phyloP scores from a whole-genome alignment of 352 stramenopile species.

The Peronospora belbahrii region DNA sequence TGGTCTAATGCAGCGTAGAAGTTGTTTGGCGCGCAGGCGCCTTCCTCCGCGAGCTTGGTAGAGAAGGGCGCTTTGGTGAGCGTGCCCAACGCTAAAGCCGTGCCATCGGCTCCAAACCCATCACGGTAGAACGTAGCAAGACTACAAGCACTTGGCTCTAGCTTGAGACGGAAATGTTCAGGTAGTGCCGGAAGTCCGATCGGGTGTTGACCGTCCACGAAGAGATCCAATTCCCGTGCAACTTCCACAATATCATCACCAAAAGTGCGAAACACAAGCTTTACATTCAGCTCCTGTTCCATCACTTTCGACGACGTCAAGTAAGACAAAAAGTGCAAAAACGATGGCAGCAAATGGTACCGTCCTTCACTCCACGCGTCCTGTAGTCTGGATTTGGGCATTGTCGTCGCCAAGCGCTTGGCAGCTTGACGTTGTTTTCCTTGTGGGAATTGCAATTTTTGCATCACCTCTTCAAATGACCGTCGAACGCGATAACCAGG shows the following conservation, averaged over 20 bases:
- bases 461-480: too few relatives aligned
- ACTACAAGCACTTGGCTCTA: slow-evolving; percentile 19
- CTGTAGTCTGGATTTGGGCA: slow-evolving; percentile 26
- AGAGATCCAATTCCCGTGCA: slow-evolving; percentile 59
- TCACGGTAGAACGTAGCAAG: slow-evolving; percentile 74
- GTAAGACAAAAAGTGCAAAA: slow-evolving; percentile 47
- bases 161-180: slow-evolving; percentile 37
- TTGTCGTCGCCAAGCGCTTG: too few relatives aligned
- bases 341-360: slow-evolving; percentile 83
- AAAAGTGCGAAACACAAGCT: slow-evolving; percentile 77
- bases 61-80: slow-evolving; percentile 55
- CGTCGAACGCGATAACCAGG: slow-evolving; percentile 30
- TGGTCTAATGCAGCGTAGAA: slow-evolving; percentile 31
- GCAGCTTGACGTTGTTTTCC: too few relatives aligned
- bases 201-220: slow-evolving; percentile 60
- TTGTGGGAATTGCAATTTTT: too few relatives aligned
- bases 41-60: slow-evolving; percentile 27
- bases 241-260: slow-evolving; percentile 74
- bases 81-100: slow-evolving; percentile 51
- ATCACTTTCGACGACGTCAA: background rate
- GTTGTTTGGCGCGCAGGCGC: slow-evolving; percentile 13
- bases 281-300: slow-evolving; percentile 24
- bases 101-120: slow-evolving; percentile 44
- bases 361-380: slow-evolving; percentile 60
- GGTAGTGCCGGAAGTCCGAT: slow-evolving; percentile 35